phyloP scores from a whole-genome alignment of 2,329 filamentous ascomycete species.

The Didymella lethalis region DNA sequence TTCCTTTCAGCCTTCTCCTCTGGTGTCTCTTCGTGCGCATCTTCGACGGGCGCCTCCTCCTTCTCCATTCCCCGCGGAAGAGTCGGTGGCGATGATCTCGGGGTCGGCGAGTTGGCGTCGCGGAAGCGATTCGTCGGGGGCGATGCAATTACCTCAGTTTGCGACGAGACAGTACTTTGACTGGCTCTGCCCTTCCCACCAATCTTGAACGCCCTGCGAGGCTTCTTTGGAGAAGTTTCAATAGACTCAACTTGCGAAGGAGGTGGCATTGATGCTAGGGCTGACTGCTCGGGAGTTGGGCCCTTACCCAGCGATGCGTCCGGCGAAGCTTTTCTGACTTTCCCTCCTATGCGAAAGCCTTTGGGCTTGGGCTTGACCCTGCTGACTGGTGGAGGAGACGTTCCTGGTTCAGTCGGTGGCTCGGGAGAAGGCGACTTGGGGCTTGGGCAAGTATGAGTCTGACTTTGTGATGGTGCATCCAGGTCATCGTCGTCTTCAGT shows the following conservation, averaged over 20 bases:
- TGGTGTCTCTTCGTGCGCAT: constrained; percentile 50
- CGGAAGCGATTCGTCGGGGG: constrained; percentile 14
- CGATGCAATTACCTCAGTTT: constrained; percentile 4
- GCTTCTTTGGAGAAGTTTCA: constrained; percentile 24
- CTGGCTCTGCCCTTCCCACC: constrained; percentile 40
- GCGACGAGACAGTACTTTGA: constrained; percentile 14
- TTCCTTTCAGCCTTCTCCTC: constrained; percentile 64
- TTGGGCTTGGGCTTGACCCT: constrained; percentile 28
- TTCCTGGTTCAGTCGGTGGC: constrained; percentile 6
- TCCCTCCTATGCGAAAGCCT: constrained; percentile 44
- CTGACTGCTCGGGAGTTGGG: not conserved
- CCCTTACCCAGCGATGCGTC: constrained; percentile 5
- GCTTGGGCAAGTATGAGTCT: constrained; percentile 21
- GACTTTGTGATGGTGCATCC: constrained; percentile 41
- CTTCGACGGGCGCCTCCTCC: constrained; percentile 23
- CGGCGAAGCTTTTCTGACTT: constrained; percentile 18
- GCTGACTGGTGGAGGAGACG: constrained; percentile 3
- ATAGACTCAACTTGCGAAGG: constrained; percentile 14
- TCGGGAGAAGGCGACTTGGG: constrained; percentile 19
- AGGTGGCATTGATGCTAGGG: constrained; percentile 6
- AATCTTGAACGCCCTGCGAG: constrained; percentile 40
- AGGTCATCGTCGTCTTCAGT: constrained; percentile 54
- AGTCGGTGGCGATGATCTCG: constrained; percentile 23
- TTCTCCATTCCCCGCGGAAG: constrained; percentile 7
- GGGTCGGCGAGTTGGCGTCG: constrained; percentile 20